Evolutionary conservation across 176 grass and related monocot species (phyloP), one percentile per base, ranked within the genome.

Genomic region (Poa pratensis): DNA sequence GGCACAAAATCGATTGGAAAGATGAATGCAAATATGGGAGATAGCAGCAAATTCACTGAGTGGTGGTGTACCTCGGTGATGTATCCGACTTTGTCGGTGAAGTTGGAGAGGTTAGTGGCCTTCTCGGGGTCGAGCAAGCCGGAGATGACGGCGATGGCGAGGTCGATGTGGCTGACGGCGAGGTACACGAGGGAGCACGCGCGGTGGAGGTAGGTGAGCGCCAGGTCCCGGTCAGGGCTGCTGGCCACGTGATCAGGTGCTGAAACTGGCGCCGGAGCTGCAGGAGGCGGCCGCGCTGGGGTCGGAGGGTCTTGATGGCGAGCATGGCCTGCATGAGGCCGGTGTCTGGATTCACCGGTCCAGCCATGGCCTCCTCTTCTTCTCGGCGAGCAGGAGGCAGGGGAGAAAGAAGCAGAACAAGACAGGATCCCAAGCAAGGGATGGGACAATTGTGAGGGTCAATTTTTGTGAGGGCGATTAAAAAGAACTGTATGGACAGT

Each of bases 201-300:
- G 59, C 59, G 24, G 59, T 62, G 23, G 23, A 62, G 59, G 59
- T 62, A 62, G 59, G 11, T 62, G 59, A 62, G 59, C 59, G 59
- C 59, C 59, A 28, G 59, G 59, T 62, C 59, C 24, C 12, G 12
- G 12, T 62, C 59, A 5, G 15, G 27, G 23, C 24, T 27, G 59
- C 59, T 62, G 24, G 24, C 24, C 59, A 15, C 12, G 23, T 14
- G 23, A 4, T 30, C 5, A 9, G 65, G 17, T 39, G 66, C 35
- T 69, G 34, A 18, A 69, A 35, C 7, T 18, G 66, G 66, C 34
- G 66, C 34, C 19, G 66, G 34, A 39, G 66, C 34, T 69, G 34
- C 34, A 69, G 34, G 66, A 69, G 66, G 66, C 34, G 66, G 66
- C 40, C 66, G 34, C 17, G 34, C 34, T 69, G 66, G 3, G 34